These are phyloP conservation scores for Penicillium sp. DNA, from an alignment of 2,329 filamentous ascomycete genomes.

Conservation along the genomic window DNA sequence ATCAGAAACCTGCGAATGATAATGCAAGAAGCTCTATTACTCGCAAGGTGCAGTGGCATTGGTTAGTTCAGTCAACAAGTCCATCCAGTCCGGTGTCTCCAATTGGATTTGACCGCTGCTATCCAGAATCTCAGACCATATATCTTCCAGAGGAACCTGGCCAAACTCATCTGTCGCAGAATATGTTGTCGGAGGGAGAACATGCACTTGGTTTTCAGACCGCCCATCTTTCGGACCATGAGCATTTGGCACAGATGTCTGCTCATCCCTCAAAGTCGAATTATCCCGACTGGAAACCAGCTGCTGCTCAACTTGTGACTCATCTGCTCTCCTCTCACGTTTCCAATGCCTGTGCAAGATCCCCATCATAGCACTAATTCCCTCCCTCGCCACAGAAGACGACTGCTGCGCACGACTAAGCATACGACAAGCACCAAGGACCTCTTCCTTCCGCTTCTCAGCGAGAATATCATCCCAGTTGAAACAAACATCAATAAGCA, in stretches of 20 bases:
- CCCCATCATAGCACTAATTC: slow-evolving; percentile 38
- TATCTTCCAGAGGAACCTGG: slow-evolving; percentile 25
- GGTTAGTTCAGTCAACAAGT: slow-evolving; percentile 28
- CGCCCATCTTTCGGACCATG: neutral
- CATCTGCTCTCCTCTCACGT: slow-evolving; percentile 9
- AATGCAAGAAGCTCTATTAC: neutral
- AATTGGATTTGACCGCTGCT: slow-evolving; percentile 21
- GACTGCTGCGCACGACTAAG: slow-evolving; percentile 34
- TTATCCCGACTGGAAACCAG: neutral
- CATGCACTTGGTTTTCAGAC: neutral
- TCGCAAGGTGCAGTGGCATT: slow-evolving; percentile 19
- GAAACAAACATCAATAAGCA: slow-evolving; percentile 41
- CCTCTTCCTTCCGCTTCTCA: slow-evolving; percentile 35
- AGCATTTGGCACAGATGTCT: neutral
- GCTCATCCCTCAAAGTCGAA: neutral
- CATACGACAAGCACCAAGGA: slow-evolving; percentile 37
- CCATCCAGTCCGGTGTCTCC: slow-evolving; percentile 29
- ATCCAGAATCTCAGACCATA: slow-evolving; percentile 32
- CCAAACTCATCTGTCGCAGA: neutral
- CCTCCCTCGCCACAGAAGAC: slow-evolving; percentile 30
- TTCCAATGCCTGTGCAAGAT: slow-evolving; percentile 34
- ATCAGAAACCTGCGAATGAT: neutral
- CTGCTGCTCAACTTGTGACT: neutral
- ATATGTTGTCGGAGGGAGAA: neutral
- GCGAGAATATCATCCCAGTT: slow-evolving; percentile 38